Base-by-base conservation (phyloP, 2,329 filamentous ascomycete species). In the Cladophialophora yegresii region DNA sequence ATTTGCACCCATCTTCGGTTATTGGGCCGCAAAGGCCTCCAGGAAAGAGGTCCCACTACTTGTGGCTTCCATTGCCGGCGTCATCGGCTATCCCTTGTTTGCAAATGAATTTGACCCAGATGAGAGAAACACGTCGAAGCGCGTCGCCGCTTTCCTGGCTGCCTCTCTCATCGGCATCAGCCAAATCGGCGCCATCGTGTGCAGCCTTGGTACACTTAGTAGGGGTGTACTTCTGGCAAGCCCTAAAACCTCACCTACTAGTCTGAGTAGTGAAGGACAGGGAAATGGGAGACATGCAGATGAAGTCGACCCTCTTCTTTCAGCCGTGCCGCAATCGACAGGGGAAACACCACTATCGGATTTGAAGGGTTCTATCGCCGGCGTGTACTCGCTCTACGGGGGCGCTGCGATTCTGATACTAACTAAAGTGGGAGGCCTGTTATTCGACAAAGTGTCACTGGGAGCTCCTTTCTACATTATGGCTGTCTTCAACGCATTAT, bases 101-200 rank as follows among this genome's bases (percentile, higher is more conserved):
- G 91, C 91, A 0, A 82, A 85, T n/a, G 82, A 96, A 2, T 78
- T 83, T 13, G 96, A 88, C 71, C 92, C 93, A 0, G 90, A 96
- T 72, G 87, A 87, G 61, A 85, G 83, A 32, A 87, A 87, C 3
- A 82, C 89, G 28, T 86, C 90, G 36, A 91, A 90, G 20, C 86
- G 82, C 36, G 83, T 85, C 0, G 81, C 79, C 10, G 87, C 96
- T 16, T 92, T 96, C 73, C 69, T 93, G 12, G 84, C 93, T 16
- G 91, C 92, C 49, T 85, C 89, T 0, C 78, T 96, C 20, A 86
- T 98, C 45, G 95, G 95, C 13, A 86, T 96, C 73, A 96, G 91
- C 72, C 95, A 99, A 77, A 98, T 99, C 67, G 95, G 93, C 1
- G 90, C 92, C 10, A 98, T 99, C 64, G 95, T 99, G 0, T 97